Conservation (phyloP, 1,284 basidiomycete species). For the Apiotrichum sp. region DNA sequence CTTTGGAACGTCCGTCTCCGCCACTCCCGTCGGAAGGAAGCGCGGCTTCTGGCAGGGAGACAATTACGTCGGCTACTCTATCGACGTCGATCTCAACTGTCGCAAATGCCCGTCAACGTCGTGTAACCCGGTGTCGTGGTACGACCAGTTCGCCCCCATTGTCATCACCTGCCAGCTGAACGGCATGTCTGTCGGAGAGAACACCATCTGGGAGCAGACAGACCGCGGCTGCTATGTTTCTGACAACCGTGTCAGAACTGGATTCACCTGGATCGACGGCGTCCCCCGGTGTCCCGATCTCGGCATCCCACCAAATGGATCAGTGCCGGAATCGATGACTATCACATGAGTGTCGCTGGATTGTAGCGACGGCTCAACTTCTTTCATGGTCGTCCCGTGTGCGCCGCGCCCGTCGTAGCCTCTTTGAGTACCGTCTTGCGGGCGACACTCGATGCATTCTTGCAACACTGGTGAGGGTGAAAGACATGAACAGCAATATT, state of each 20-base stretch:
- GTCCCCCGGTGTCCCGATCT: background rate
- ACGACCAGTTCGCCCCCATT: background rate
- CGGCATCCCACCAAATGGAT: too few relatives aligned
- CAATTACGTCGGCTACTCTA: background rate
- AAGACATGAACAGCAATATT: too few relatives aligned
- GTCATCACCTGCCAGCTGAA: slow-evolving; percentile 6
- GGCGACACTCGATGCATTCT: too few relatives aligned
- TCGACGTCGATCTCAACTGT: slow-evolving; percentile 6
- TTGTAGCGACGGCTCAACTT: too few relatives aligned
- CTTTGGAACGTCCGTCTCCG: too few relatives aligned
- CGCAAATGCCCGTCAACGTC: slow-evolving; percentile 7
- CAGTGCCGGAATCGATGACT: too few relatives aligned
- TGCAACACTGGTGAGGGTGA: too few relatives aligned
- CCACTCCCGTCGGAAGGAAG: background rate
- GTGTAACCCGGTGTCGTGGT: background rate
- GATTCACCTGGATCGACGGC: background rate
- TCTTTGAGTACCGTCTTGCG: too few relatives aligned
- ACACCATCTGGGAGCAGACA: slow-evolving; percentile 9
- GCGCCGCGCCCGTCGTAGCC: too few relatives aligned
- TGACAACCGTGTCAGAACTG: slow-evolving; percentile 8
- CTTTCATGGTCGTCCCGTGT: too few relatives aligned
- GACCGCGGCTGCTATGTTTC: slow-evolving; percentile 10
- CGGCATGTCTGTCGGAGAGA: slow-evolving; percentile 1
- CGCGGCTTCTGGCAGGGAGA: background rate
- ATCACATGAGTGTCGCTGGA: too few relatives aligned